phyloP scores from a whole-genome alignment of 768 basidiomycete species.

The Leucosporidium yakuticum region DNA sequence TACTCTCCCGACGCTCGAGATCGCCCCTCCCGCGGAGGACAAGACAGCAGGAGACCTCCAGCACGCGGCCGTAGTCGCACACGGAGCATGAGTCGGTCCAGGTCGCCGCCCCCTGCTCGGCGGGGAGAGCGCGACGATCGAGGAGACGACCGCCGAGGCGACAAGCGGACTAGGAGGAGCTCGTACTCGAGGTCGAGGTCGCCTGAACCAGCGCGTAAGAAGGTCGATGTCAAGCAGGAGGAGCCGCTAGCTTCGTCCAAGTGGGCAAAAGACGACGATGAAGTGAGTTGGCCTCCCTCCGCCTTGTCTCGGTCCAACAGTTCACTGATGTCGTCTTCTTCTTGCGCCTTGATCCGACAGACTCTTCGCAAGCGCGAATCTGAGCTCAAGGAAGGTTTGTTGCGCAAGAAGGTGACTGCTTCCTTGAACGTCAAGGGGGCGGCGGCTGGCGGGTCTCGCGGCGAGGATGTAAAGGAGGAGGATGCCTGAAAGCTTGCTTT shows the following conservation, averaged over 20 bases:
- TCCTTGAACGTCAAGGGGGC: not conserved
- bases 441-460: not conserved
- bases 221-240: not conserved
- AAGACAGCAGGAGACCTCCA: not conserved
- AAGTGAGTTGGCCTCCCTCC: not conserved
- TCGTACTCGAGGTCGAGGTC: conserved; percentile 5
- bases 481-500: not conserved
- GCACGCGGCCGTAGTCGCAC: conserved; percentile 1
- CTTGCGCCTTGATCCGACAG: not conserved
- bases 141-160: not conserved
- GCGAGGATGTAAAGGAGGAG: not conserved
- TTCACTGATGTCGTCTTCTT: too few relatives aligned
- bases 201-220: not conserved
- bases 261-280: conserved; percentile 4
- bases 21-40: not conserved
- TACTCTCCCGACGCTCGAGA: not conserved
- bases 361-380: conserved; percentile 7
- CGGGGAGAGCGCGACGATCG: not conserved
- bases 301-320: too few relatives aligned
- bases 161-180: conserved; percentile 1
- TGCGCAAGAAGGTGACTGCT: conserved; percentile 24
- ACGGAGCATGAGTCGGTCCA: not conserved
- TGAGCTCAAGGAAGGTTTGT: conserved; percentile 24
- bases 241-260: not conserved
- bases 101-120: conserved; percentile 4